Percentiles rank a stretch among this genome's conserved stretches.
Evolutionary conservation across 139 green algal genomes (phyloP).

Genomic region (Limnomonas spitsbergensis): DNA sequence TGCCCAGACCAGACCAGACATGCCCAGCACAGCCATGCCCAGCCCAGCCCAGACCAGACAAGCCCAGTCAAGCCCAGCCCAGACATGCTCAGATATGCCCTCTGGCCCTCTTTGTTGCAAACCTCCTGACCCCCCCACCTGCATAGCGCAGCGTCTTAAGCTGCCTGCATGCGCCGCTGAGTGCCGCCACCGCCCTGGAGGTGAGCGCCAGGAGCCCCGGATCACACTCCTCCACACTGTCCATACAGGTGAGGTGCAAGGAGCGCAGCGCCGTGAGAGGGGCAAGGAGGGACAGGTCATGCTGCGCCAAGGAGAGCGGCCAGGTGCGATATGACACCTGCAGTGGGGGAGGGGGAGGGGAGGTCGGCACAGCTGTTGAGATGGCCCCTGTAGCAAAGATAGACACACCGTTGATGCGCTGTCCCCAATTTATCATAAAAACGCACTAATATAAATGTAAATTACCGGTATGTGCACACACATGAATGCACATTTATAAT

Average conservation of each 20-base stretch:
- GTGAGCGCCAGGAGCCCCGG: slow-evolving; percentile 13
- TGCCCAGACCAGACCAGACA: no score
- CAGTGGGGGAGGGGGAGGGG: no score
- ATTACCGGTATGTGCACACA: no score
- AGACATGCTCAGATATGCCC: background rate
- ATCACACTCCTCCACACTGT: background rate
- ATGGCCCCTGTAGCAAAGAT: no score
- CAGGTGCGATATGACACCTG: slow-evolving; percentile 14
- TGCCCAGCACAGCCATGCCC: no score
- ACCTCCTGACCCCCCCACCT: background rate
- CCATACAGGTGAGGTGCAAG: background rate
- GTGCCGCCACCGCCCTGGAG: background rate
- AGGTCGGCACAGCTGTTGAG: no score
- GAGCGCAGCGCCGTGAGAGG: background rate
- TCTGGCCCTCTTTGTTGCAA: background rate
- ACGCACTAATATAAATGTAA: no score
- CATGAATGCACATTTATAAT: no score
- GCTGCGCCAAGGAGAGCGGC: slow-evolving; percentile 11
- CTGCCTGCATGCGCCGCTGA: background rate
- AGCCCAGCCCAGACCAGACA: no score
- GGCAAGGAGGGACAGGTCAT: slow-evolving; percentile 16
- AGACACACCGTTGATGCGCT: no score
- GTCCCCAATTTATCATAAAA: no score
- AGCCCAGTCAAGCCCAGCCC: no score
- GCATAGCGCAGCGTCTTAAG: background rate